These are phyloP conservation scores for Eucalyptus marginata DNA, from an alignment of 345 rosid species.

Conservation along the genomic window DNA sequence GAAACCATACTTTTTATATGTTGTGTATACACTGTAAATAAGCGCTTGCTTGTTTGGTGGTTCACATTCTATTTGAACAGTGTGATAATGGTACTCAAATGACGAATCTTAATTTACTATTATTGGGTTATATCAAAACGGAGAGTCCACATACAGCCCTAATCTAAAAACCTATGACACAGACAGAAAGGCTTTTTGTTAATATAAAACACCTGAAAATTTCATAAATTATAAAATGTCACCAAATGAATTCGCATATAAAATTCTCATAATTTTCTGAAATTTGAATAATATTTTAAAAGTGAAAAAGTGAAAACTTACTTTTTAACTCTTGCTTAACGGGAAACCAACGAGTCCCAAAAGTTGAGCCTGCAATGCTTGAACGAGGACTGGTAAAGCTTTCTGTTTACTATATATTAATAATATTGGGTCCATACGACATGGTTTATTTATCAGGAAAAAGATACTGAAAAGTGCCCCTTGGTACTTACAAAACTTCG, in stretches of 20 bases:
- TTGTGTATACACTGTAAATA: background rate
- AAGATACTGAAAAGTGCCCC: background rate
- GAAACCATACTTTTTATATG: background rate
- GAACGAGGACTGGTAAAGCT: background rate
- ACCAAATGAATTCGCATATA: no score
- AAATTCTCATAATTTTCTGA: background rate
- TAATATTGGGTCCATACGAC: background rate
- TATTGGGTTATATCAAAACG: background rate
- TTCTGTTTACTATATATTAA: background rate
- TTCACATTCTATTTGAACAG: background rate
- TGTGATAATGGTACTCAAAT: background rate
- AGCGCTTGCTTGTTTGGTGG: accelerated
- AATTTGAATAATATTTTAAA: background rate
- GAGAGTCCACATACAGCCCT: background rate
- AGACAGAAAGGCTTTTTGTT: background rate
- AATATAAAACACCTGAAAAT: background rate
- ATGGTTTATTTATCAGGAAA: no score
- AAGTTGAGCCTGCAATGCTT: accelerated
- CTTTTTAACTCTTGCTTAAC: no score
- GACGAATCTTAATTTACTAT: no score
- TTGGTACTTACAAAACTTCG: background rate
- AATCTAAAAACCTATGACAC: background rate
- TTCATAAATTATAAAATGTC: background rate
- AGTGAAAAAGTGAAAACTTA: no score
- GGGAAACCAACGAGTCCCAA: background rate